A percentile compares a stretch with the other conserved stretches of the same genome.
These are phyloP conservation scores for Akanthomyces lecanii DNA, from an alignment of 2,329 filamentous ascomycete genomes.

Conservation along the genomic window DNA sequence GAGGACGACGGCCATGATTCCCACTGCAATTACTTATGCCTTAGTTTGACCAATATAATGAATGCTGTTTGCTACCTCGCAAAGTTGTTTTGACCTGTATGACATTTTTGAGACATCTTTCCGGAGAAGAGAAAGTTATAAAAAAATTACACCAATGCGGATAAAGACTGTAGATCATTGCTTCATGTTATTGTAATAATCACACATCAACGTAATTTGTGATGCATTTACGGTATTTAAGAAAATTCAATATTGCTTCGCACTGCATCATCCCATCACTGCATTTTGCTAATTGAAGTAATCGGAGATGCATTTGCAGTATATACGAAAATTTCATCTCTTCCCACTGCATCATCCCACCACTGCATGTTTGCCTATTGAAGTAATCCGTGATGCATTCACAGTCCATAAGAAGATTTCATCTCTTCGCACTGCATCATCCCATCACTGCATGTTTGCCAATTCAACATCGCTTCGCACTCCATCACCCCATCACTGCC, in stretches of 20 bases:
- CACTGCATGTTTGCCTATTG: neutral
- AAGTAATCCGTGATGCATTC: slow-evolving; percentile 10
- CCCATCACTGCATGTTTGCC: neutral
- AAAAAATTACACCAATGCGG: too few species aligned
- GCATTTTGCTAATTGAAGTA: neutral
- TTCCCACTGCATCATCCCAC: neutral
- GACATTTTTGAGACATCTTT: too few species aligned
- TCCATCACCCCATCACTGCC: too few species aligned
- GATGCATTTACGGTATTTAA: neutral
- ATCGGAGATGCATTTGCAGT: slow-evolving; percentile 14
- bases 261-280: too few species aligned
- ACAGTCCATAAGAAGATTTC: slow-evolving; percentile 1
- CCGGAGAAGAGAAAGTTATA: too few species aligned
- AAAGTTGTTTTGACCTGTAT: too few species aligned
- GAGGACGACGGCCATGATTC: neutral
- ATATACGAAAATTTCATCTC: slow-evolving; percentile 1
- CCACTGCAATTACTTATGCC: neutral
- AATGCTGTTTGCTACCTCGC: too few species aligned
- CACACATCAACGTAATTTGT: neutral
- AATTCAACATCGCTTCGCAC: too few species aligned
- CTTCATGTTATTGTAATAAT: too few species aligned
- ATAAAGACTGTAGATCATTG: neutral
- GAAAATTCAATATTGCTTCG: too few species aligned
- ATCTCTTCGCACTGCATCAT: neutral
- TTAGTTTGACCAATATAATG: neutral